A percentile compares a stretch with the other conserved stretches of the same genome.
Evolutionary conservation across 108 stramenopile species (phyloP).

Genomic region (Cyclotella atomus): DNA sequence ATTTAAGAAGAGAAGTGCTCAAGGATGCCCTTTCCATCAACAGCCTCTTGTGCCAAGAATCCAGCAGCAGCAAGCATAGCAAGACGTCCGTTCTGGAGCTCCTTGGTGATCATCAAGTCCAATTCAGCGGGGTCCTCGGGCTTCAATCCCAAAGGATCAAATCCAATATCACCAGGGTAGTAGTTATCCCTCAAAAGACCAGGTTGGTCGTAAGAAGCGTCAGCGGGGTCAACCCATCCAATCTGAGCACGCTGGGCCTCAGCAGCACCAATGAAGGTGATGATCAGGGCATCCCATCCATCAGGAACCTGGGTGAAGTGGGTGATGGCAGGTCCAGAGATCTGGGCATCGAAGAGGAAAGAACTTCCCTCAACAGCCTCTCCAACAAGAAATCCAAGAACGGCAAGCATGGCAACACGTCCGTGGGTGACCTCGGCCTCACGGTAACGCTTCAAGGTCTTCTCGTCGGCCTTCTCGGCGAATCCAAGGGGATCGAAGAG

Average conservation of each 20-base stretch:
- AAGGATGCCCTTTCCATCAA: constrained; percentile 77
- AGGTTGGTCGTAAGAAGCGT: constrained; percentile 50
- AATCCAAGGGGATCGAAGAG: constrained; percentile 57
- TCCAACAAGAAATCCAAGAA: constrained; percentile 51
- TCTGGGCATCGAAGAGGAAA: constrained; percentile 78
- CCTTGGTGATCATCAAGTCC: constrained; percentile 64
- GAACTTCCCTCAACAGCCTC: constrained; percentile 78
- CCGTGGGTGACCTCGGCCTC: constrained; percentile 91
- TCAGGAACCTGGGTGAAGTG: constrained; percentile 83
- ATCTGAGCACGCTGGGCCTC: constrained; percentile 51
- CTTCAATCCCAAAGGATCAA: constrained; percentile 86
- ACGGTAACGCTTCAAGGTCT: constrained; percentile 81
- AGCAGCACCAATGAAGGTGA: constrained; percentile 65
- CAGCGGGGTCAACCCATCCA: constrained; percentile 74
- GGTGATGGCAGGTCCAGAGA: constrained; percentile 90
- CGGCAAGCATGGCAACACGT: constrained; percentile 69
- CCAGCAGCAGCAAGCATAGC: constrained; percentile 45
- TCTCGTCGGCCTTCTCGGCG: constrained; percentile 72
- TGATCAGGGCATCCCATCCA: constrained; percentile 65
- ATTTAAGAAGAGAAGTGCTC: constrained; percentile 53
- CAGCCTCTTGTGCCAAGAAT: constrained; percentile 45
- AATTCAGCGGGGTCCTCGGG: constrained; percentile 76
- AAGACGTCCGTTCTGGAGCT: constrained; percentile 45
- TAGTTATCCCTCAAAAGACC: constrained; percentile 50
- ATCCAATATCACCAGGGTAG: constrained; percentile 82